phyloP scores from a whole-genome alignment of 1,139 yeast species.

The Zygosaccharomyces sapae region DNA sequence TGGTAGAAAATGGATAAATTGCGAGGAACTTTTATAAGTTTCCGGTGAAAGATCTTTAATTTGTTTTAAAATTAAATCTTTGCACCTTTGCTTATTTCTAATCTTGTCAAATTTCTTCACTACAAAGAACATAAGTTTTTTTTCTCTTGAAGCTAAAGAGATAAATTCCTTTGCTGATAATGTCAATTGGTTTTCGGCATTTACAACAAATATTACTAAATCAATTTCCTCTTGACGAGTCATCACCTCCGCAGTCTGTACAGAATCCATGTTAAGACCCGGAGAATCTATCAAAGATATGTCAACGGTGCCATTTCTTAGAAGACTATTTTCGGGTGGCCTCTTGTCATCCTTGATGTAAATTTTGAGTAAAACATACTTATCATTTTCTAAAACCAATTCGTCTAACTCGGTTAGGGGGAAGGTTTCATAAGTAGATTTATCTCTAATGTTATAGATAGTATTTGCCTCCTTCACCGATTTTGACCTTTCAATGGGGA shows the following conservation, averaged over 20 bases:
- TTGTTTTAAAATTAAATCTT: conserved; percentile 72
- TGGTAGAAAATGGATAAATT: conserved; percentile 92
- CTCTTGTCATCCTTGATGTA: conserved; percentile 72
- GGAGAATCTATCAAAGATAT: conserved; percentile 95
- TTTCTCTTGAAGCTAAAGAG: conserved; percentile 85
- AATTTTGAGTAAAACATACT: conserved; percentile 68
- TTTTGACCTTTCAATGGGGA: conserved; percentile 51
- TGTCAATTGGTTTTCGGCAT: conserved; percentile 94
- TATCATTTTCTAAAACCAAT: conserved; percentile 71
- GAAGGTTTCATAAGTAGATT: conserved; percentile 58
- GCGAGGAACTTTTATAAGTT: conserved; percentile 77
- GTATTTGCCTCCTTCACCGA: conserved; percentile 30
- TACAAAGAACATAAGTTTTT: conserved; percentile 86
- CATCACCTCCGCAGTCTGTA: conserved; percentile 91
- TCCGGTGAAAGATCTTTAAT: conserved; percentile 87
- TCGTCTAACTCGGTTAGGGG: conserved; percentile 55
- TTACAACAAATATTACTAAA: conserved; percentile 90
- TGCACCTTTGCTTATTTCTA: conserved; percentile 73
- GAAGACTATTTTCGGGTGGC: conserved; percentile 61
- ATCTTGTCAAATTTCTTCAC: conserved; percentile 89
- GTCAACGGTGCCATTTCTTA: conserved; percentile 88
- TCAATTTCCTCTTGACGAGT: conserved; percentile 97
- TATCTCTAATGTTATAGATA: conserved; percentile 55
- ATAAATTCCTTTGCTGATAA: conserved; percentile 92
- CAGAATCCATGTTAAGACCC: conserved; percentile 88